These are phyloP conservation scores for Chrysanthemum seticuspe DNA, from an alignment of 129 eudicot genomes.

Conservation along the genomic window DNA sequence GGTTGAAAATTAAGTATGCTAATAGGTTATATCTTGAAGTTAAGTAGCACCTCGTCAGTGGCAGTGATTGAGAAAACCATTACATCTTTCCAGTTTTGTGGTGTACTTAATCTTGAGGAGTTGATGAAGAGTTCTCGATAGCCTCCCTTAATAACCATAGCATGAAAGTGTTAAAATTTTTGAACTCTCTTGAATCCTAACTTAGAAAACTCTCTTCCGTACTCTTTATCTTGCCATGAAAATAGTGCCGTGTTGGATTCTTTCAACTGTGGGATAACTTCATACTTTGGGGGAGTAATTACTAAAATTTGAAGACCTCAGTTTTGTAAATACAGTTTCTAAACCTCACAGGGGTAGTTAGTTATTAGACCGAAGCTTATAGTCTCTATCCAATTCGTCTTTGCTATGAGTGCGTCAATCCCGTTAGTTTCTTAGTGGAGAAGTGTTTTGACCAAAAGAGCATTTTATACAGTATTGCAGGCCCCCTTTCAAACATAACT, in stretches of 20 bases:
- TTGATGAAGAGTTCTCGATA: constrained; percentile 12
- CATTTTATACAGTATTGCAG: too few species aligned
- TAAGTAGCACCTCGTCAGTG: neutral
- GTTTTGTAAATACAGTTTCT: neutral
- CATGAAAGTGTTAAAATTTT: too few species aligned
- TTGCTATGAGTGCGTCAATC: neutral
- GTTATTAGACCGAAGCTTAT: neutral
- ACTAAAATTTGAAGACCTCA: neutral
- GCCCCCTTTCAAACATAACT: too few species aligned
- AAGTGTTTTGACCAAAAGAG: too few species aligned
- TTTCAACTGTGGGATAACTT: neutral
- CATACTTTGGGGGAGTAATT: neutral
- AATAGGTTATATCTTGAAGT: constrained; percentile 3
- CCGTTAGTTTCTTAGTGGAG: neutral
- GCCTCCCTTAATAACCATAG: neutral
- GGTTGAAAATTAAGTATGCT: constrained; percentile 11
- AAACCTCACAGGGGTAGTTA: neutral
- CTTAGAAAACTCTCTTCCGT: neutral
- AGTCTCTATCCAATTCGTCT: neutral
- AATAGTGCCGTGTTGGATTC: neutral
- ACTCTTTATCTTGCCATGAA: neutral
- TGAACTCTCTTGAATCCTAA: neutral
- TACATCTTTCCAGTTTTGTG: neutral
- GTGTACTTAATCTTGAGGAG: neutral
- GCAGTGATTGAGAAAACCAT: constrained; percentile 6